Evolutionary conservation across 2,329 filamentous ascomycete species (phyloP).

Genomic region (Paecilomyces sp.): DNA sequence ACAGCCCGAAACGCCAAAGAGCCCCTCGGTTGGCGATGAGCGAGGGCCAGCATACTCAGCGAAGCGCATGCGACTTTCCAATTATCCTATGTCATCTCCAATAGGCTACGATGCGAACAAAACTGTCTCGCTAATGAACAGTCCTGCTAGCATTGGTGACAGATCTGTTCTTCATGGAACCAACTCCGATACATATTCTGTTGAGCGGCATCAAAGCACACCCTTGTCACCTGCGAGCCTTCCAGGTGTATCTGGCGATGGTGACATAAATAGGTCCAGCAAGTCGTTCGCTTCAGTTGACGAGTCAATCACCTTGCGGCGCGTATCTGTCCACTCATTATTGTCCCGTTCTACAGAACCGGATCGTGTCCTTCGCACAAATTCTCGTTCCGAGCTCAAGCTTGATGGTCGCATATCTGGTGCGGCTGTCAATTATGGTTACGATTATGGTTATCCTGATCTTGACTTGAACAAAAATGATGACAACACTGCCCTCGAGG

Average conservation of each 20-base stretch:
- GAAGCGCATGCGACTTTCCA: not conserved
- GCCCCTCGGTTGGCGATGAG: constrained; percentile 3
- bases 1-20: constrained; percentile 29
- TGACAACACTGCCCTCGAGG: constrained; percentile 44
- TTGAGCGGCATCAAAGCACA: not conserved
- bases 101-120: not conserved
- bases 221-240: not conserved
- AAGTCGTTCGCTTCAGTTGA: not conserved
- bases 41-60: not conserved
- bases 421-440: constrained; percentile 51
- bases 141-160: not conserved
- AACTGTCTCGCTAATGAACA: not conserved
- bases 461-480: constrained; percentile 65
- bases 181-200: not conserved
- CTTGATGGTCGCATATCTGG: constrained; percentile 25
- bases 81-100: not conserved
- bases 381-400: constrained; percentile 17
- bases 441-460: constrained; percentile 64
- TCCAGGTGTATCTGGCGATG: not conserved
- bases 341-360: constrained; percentile 46
- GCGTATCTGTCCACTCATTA: constrained; percentile 60
- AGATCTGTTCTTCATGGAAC: not conserved
- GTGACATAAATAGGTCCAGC: not conserved
- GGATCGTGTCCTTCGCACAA: constrained; percentile 6
- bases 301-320: constrained; percentile 37